Conservation (phyloP, 2,329 filamentous ascomycete species). For the Alternaria incomplexa region DNA sequence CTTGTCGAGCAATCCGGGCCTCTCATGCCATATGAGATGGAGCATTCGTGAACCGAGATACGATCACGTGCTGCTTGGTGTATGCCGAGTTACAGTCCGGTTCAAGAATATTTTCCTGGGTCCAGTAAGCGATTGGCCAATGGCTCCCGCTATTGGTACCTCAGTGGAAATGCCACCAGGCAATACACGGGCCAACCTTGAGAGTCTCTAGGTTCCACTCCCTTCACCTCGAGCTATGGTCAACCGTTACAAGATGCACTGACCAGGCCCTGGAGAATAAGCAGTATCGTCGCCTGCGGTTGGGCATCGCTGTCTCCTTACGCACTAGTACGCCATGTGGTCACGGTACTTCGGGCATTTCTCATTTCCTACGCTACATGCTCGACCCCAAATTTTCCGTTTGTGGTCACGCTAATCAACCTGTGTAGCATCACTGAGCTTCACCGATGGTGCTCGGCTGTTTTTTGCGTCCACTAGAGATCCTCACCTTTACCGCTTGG, state of each 20-base stretch:
- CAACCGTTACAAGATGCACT: conserved; percentile 34
- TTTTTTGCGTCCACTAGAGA: conserved; percentile 31
- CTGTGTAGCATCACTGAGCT: conserved; percentile 42
- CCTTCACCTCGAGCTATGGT: conserved; percentile 22
- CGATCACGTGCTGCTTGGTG: conserved; percentile 45
- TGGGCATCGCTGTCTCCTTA: conserved; percentile 25
- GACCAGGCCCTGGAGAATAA: conserved; percentile 25
- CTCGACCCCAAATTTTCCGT: conserved; percentile 27
- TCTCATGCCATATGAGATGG: conserved; percentile 42
- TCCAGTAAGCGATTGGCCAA: conserved; percentile 40
- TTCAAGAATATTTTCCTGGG: conserved; percentile 33
- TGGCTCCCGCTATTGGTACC: conserved; percentile 22
- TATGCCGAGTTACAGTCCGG: conserved; percentile 44
- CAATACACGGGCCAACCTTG: conserved; percentile 26
- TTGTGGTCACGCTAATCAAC: conserved; percentile 43
- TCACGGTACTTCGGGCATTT: conserved; percentile 27
- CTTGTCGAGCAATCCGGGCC: conserved; percentile 41
- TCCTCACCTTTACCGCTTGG: conserved; percentile 34
- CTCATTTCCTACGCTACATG: conserved; percentile 28
- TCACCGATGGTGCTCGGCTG: conserved; percentile 33
- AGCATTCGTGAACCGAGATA: conserved; percentile 43
- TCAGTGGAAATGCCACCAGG: conserved; percentile 30
- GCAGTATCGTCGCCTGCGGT: conserved; percentile 23
- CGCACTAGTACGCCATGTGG: conserved; percentile 18
- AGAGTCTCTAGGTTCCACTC: conserved; percentile 20